A percentile compares a stretch with the other conserved stretches of the same genome.
phyloP scores from a whole-genome alignment of 371 early-diverging fungal genomes.

The Cokeromyces recurvatus region DNA sequence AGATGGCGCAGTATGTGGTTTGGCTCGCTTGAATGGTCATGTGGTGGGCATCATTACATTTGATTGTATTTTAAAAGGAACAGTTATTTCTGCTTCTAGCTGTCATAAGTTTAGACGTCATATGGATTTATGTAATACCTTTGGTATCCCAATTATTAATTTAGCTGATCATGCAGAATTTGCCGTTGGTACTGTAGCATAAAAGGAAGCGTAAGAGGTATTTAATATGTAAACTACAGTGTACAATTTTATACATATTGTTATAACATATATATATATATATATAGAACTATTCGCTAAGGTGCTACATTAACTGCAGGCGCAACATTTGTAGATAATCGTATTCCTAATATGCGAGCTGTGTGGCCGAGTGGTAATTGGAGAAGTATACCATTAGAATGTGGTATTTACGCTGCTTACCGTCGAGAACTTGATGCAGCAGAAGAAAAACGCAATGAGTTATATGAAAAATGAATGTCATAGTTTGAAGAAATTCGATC shows the following conservation, averaged over 20 bases:
- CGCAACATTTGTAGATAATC: conserved; percentile 45
- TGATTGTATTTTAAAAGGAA: conserved; percentile 36
- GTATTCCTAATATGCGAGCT: conserved; percentile 38
- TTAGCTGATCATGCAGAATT: conserved; percentile 48
- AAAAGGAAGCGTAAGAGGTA: conserved; percentile 39
- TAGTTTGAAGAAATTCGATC: conserved; percentile 42
- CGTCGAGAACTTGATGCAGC: conserved; percentile 38
- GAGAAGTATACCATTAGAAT: conserved; percentile 43
- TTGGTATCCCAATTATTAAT: conserved; percentile 40
- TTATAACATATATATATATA: background rate
- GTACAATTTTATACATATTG: background rate
- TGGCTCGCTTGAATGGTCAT: conserved; percentile 32
- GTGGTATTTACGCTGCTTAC: conserved; percentile 39
- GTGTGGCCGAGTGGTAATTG: conserved; percentile 46
- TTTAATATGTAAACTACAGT: background rate
- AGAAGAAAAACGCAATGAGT: conserved; percentile 37
- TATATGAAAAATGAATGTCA: conserved; percentile 33
- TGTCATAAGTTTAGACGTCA: conserved; percentile 42
- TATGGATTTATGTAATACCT: conserved; percentile 42
- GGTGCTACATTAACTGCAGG: conserved; percentile 44
- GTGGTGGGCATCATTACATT: conserved; percentile 40
- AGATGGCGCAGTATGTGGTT: conserved; percentile 43
- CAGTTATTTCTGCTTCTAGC: conserved; percentile 29
- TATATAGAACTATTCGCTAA: conserved; percentile 36
- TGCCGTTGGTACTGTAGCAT: conserved; percentile 38